phyloP scores from a whole-genome alignment of 192 early-diverging fungal genomes.

The Cetraspora pellucida region DNA sequence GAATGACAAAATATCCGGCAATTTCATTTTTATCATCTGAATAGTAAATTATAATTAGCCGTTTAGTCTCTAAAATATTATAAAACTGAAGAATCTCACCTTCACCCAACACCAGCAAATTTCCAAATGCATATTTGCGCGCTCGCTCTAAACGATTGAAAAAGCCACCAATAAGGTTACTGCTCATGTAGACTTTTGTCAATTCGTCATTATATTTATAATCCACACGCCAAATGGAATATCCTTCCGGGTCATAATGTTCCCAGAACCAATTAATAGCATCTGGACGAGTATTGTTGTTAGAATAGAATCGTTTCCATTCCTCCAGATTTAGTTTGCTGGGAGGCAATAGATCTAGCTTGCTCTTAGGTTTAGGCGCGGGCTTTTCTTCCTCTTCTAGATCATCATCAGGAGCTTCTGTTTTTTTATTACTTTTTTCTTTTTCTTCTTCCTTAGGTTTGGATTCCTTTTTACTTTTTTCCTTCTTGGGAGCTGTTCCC shows the following conservation, averaged over 20 bases:
- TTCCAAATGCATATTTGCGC: slow-evolving; percentile 94
- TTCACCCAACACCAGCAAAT: slow-evolving; percentile 78
- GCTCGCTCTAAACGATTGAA: slow-evolving; percentile 89
- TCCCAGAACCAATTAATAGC: slow-evolving; percentile 96
- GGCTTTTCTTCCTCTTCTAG: slow-evolving; percentile 61
- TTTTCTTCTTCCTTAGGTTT: slow-evolving; percentile 61
- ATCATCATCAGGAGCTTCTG: slow-evolving; percentile 54
- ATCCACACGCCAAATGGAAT: slow-evolving; percentile 88
- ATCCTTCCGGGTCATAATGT: slow-evolving; percentile 84
- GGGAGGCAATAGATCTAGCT: slow-evolving; percentile 83
- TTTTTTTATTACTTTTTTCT: slow-evolving; percentile 57
- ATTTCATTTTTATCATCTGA: slow-evolving; percentile 83
- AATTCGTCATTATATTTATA: slow-evolving; percentile 98
- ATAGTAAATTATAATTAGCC: neutral
- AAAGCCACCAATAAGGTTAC: slow-evolving; percentile 93
- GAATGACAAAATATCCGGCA: slow-evolving; percentile 92
- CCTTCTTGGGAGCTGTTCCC: slow-evolving; percentile 61
- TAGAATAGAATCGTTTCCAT: slow-evolving; percentile 98
- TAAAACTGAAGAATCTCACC: neutral
- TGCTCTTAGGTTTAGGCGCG: slow-evolving; percentile 89
- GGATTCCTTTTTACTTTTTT: slow-evolving; percentile 58
- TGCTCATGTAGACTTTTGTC: slow-evolving; percentile 86
- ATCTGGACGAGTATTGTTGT: slow-evolving; percentile 85
- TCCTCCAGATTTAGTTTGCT: slow-evolving; percentile 83
- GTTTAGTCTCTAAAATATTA: neutral